Evolutionary conservation across 1,284 basidiomycete species (phyloP), one percentile per base, ranked within the genome.

Genomic region (Tranzscheliella williamsii): DNA sequence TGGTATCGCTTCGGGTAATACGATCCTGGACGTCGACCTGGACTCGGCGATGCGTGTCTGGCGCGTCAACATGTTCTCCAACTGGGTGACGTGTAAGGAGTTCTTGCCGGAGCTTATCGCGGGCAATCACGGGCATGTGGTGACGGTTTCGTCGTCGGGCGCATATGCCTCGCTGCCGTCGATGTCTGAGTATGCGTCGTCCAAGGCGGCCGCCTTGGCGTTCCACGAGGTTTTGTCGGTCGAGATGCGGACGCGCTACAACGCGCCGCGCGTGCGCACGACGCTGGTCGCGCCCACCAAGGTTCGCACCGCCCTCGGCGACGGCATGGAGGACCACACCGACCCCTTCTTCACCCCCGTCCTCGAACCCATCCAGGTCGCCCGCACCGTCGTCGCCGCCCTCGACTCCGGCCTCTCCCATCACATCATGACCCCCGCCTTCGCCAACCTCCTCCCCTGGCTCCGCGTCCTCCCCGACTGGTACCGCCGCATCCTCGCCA

Each of bases 231-330:
- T 64, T 39, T 65, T 76, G 17, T 46, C 56, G 16, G 66, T 60
- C 34, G 74, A 76, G 51, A 56, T 76, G 22, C 61, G 64, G 18
- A 58, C 61, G 2, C 51, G 67, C 18, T 76, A 72, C 70, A 64
- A 66, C 24, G 63, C 72, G 2, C 65, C 55, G 7, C 55, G 63
- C 11, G 70, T 77, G 11, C 66, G 75, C 17, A 68, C 75, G 4
- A 68, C 75, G 20, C 47, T 75, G 32, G 67, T 69, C 36, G 65
- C 60, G 1, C 75, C 75, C 12, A 74, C 72, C 35, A 77, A 77
- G 43, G 75, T 77, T n/a, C 55, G 62, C 26, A 77, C 75, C 32
- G 56, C 71, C 6, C 62, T 77, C 6, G 73, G 72, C 24, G 60
- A 73, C 20, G 72, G 66, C 2, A 70, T 77, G 65, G 70, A 75